Conservation (phyloP, 2,329 filamentous ascomycete species). For the Diaporthe vaccinii region DNA sequence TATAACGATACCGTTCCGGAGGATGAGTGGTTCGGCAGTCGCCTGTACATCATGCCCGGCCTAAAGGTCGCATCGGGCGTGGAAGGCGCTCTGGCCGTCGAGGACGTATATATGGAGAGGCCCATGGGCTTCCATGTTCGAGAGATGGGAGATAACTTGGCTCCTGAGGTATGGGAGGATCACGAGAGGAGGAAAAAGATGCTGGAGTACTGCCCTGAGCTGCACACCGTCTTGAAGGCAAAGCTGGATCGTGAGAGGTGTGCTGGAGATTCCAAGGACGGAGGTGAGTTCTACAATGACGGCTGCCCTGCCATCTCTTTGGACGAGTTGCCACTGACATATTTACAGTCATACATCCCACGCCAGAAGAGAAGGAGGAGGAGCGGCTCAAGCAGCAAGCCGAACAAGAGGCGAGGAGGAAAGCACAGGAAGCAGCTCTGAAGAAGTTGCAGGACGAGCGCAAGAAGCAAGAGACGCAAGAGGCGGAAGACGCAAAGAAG, state of each 20-base stretch:
- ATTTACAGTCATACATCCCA: slow-evolving; percentile 35
- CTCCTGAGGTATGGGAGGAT: slow-evolving; percentile 63
- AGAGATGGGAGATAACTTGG: slow-evolving; percentile 60
- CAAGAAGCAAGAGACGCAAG: slow-evolving; percentile 28
- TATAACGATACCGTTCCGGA: slow-evolving; percentile 61
- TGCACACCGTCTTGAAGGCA: slow-evolving; percentile 69
- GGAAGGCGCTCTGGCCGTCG: slow-evolving; percentile 45
- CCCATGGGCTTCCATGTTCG: slow-evolving; percentile 73
- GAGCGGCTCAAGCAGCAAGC: slow-evolving; percentile 9
- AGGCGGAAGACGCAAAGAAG: not conserved
- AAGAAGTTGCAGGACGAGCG: slow-evolving; percentile 33
- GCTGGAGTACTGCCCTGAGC: slow-evolving; percentile 70
- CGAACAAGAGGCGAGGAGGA: slow-evolving; percentile 31
- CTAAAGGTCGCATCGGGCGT: slow-evolving; percentile 58
- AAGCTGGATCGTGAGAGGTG: slow-evolving; percentile 41
- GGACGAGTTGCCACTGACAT: not conserved
- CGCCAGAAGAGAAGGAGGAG: slow-evolving; percentile 16
- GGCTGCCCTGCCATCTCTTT: not conserved
- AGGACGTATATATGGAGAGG: slow-evolving; percentile 44
- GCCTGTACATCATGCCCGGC: slow-evolving; percentile 63
- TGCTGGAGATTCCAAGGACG: slow-evolving; percentile 37
- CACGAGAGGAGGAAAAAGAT: slow-evolving; percentile 62
- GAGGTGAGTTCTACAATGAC: slow-evolving; percentile 25
- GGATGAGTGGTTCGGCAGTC: slow-evolving; percentile 69
- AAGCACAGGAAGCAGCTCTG: slow-evolving; percentile 19